Percentiles rank a stretch among this genome's conserved stretches.
Conservation (phyloP, 805 yeast genomes). For the Yamadazyma endophytica region DNA sequence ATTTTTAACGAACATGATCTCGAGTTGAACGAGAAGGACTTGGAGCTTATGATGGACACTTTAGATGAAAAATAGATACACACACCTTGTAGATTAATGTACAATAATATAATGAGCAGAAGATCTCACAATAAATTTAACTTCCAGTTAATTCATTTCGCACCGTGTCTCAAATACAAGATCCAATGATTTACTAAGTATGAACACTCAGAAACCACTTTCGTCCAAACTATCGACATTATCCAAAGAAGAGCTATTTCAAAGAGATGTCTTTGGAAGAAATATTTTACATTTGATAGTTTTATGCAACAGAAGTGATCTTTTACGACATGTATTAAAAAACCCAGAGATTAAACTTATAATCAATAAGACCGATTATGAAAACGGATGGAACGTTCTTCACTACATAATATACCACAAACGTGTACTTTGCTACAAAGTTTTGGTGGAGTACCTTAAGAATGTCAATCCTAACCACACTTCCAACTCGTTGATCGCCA, state of each 20-base stretch:
- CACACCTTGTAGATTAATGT: no score
- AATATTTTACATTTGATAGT: slow-evolving; percentile 57
- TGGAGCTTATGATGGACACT: no score
- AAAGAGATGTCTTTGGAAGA: slow-evolving; percentile 70
- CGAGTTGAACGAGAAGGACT: no score
- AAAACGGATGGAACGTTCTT: slow-evolving; percentile 78
- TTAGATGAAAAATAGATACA: no score
- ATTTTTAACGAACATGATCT: no score
- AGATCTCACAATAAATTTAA: no score
- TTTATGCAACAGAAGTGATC: slow-evolving; percentile 44
- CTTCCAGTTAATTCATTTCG: no score
- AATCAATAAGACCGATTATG: slow-evolving; percentile 51
- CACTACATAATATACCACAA: slow-evolving; percentile 66
- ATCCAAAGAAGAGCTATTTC: slow-evolving; percentile 10
- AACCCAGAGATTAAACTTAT: slow-evolving; percentile 43
- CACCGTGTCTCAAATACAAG: no score
- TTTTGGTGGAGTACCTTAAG: slow-evolving; percentile 24
- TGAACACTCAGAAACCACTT: no score
- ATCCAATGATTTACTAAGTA: no score
- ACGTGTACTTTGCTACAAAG: slow-evolving; percentile 50
- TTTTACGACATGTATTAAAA: slow-evolving; percentile 43
- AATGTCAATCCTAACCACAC: slow-evolving; percentile 3
- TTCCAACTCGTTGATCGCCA: slow-evolving; percentile 16
- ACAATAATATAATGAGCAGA: no score
- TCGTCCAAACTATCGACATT: slow-evolving; percentile 3